Evolutionary conservation across 2,329 filamentous ascomycete species (phyloP).

Genomic region (Apiospora kogelbergensis): DNA sequence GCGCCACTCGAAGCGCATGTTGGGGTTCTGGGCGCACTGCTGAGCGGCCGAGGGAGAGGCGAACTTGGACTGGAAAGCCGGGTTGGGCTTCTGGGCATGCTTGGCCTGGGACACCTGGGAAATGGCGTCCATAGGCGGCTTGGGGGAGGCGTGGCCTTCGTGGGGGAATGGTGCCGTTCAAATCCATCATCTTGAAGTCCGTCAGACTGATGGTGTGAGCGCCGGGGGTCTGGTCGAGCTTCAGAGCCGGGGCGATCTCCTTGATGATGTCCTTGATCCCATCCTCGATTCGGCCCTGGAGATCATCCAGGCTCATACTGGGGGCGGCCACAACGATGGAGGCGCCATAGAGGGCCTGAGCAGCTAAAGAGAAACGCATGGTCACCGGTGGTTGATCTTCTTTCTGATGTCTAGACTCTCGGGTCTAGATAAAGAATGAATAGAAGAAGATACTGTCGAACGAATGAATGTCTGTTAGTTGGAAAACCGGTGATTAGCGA

Average conservation of each 20-base stretch:
- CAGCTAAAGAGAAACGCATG: conserved; percentile 10
- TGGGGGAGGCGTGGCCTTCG: background rate
- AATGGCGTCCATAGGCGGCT: background rate
- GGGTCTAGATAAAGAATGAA: background rate
- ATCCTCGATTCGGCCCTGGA: background rate
- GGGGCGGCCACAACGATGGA: background rate
- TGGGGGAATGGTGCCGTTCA: conserved; percentile 2
- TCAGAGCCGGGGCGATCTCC: background rate
- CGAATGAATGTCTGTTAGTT: background rate
- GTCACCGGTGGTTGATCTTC: conserved; percentile 6
- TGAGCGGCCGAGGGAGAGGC: background rate
- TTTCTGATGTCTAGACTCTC: background rate
- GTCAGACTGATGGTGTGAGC: conserved; percentile 3
- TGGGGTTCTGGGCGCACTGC: conserved; percentile 25
- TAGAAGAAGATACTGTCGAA: background rate
- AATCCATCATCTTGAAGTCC: conserved; percentile 7
- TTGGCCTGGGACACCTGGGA: background rate
- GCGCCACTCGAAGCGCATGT: conserved; percentile 32
- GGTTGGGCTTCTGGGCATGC: background rate
- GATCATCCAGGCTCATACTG: background rate
- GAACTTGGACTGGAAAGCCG: conserved; percentile 3
- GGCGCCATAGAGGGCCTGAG: conserved; percentile 8
- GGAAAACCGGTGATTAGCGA: conserved; percentile 1
- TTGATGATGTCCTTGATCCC: conserved; percentile 12
- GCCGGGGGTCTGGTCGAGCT: background rate